Conservation (phyloP, 441 rosid genomes). For the Mallotus japonicus region DNA sequence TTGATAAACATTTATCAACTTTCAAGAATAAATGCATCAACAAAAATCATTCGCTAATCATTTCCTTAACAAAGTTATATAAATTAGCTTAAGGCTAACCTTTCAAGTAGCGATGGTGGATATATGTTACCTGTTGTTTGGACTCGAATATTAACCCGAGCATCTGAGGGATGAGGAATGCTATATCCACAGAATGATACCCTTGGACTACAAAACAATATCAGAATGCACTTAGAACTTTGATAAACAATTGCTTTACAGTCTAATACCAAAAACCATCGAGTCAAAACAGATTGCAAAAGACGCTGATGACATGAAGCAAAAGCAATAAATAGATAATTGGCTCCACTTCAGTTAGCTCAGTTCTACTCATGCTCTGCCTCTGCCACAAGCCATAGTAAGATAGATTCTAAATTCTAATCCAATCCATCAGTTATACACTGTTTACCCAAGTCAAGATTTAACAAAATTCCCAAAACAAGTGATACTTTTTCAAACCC, state of each 20-base stretch:
- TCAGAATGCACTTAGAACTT: conserved; percentile 11
- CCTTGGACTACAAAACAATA: conserved; percentile 65
- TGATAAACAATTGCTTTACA: conserved; percentile 3
- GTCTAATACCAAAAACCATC: background rate
- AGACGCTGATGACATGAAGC: background rate
- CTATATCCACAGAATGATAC: conserved; percentile 71
- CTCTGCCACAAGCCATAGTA: background rate
- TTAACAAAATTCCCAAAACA: background rate
- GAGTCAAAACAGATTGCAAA: background rate
- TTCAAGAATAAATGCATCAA: background rate
- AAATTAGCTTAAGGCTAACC: background rate
- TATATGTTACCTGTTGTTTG: conserved; percentile 76
- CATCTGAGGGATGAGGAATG: conserved; percentile 94
- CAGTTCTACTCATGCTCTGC: background rate
- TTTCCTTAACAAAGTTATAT: background rate
- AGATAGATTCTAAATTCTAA: background rate
- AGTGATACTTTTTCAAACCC: background rate
- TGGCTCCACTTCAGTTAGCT: background rate
- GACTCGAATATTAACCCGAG: conserved; percentile 69
- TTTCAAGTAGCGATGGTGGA: background rate
- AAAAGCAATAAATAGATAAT: background rate
- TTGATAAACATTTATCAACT: background rate
- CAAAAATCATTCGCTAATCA: background rate
- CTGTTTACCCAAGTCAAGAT: background rate
- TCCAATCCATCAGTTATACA: too few relatives aligned